phyloP scores from a whole-genome alignment of 2,329 filamentous ascomycete species.

The Metarhizium robertsii region DNA sequence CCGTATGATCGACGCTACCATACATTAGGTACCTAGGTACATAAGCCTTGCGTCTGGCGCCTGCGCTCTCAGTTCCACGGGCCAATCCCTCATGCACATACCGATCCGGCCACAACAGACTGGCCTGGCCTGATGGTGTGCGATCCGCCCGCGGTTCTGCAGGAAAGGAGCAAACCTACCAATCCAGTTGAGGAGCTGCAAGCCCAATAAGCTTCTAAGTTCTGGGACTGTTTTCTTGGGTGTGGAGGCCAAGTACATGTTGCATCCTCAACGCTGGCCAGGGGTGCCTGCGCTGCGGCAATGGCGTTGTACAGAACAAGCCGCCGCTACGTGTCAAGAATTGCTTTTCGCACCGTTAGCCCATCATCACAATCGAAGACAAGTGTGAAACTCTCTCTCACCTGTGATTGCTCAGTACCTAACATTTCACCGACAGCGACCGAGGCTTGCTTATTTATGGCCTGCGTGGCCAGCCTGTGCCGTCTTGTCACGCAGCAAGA shows the following conservation, averaged over 20 bases:
- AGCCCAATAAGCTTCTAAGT: not conserved
- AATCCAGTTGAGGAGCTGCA: not conserved
- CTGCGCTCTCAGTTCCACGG: no score
- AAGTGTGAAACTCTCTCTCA: no score
- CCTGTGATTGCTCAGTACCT: not conserved
- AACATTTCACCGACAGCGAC: conserved; percentile 5
- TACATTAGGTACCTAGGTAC: no score
- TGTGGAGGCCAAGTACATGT: not conserved
- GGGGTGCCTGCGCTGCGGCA: not conserved
- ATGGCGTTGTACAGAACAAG: not conserved
- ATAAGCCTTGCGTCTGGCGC: no score
- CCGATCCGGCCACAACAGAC: no score
- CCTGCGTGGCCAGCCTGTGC: not conserved
- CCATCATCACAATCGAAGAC: not conserved
- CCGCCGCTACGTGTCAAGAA: not conserved
- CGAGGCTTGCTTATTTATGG: not conserved
- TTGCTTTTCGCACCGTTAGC: not conserved
- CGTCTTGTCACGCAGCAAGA: not conserved
- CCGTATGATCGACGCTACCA: no score
- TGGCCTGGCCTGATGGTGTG: not conserved
- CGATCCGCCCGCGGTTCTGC: not conserved
- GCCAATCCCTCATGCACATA: no score
- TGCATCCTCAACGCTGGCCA: not conserved
- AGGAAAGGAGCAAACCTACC: not conserved
- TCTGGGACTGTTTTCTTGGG: not conserved